Percentiles rank a stretch among this genome's conserved stretches.
Conservation (phyloP, 225 moss, liverwort and hornwort species). For the Bryoerythrophyllum caledonicum region DNA sequence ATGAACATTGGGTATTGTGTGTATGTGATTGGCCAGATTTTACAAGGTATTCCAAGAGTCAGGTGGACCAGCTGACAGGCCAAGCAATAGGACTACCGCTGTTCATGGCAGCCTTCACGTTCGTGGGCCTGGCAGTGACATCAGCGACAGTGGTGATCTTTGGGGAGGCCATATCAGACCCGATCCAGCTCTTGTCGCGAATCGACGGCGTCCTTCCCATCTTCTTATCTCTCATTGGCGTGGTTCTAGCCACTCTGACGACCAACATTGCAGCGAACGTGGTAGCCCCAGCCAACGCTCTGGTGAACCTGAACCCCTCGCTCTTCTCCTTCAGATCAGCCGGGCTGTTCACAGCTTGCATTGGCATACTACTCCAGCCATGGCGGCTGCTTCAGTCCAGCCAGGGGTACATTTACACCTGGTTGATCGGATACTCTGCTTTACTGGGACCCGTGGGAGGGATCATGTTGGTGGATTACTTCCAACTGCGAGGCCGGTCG, state of each 20-base stretch:
- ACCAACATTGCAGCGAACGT: constrained; percentile 94
- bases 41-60: constrained; percentile 80
- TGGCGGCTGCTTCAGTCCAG: constrained; percentile 88
- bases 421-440: constrained; percentile 96
- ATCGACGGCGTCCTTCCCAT: constrained; percentile 78
- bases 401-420: constrained; percentile 83
- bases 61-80: constrained; percentile 77
- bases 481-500: constrained; percentile 52
- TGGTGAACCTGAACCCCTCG: constrained; percentile 68
- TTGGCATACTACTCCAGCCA: constrained; percentile 73
- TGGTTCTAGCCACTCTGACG: constrained; percentile 79
- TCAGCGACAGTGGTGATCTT: constrained; percentile 86
- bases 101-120: constrained; percentile 95
- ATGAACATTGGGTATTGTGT: not conserved
- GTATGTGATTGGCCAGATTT: constrained; percentile 62
- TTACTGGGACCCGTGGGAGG: constrained; percentile 86
- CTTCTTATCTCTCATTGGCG: constrained; percentile 68
- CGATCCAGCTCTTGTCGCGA: constrained; percentile 65
- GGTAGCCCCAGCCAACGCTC: constrained; percentile 87
- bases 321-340: constrained; percentile 67
- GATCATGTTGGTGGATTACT: constrained; percentile 82
- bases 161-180: constrained; percentile 79
- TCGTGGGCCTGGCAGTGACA: constrained; percentile 85
- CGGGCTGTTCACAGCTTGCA: constrained; percentile 62
- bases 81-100: constrained; percentile 87